Base-by-base conservation (phyloP, 495 filamentous ascomycete genomes). In the Cladorrhinum samala region DNA sequence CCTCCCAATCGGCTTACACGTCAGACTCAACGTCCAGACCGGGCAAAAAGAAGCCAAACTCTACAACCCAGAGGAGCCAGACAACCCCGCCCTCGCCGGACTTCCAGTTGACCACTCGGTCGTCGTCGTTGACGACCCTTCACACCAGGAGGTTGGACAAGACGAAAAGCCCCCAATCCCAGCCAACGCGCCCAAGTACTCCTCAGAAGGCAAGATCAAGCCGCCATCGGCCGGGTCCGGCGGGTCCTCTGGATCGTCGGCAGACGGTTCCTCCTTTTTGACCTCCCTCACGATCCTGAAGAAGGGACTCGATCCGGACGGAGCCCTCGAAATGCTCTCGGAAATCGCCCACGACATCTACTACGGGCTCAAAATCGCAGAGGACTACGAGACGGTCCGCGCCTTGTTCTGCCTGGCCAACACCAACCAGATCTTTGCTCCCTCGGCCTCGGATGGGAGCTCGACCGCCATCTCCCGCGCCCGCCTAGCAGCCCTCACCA, bases 261-360 rank as follows among this genome's bases (percentile, higher is more conserved):
- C 27, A 19, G 59, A 61, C 13, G 50, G 33, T 18, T 39, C 62
- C 45, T 63, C 68, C 14, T 78, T 83, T 61, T 55, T 60, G 46
- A 59, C 66, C 18, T 71, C 73, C 16, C 65, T 82, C 9, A 57
- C 67, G 17, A 67, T 71, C 13, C 62, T 81, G 49, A 75, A 76
- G 52, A 64, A 71, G 44, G 62, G 62, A 14, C 39, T 57, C 16
- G 65, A 64, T 23, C 57, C 73, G 2, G 68, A 72, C 39, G 49
- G 53, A 6, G 70, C 75, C 6, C 71, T 87, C 11, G 64, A 75
- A 18, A 66, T 70, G 40, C 72, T 87, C 9, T 71, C 75, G 42
- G 81, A 84, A 7, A 66, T 85, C 24, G 72, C 77, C 4, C 82
- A 87, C 61, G 83, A 83, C 58, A 77, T 84, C 56, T 84, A 86